A percentile compares a stretch with the other conserved stretches of the same genome.
Conservation (phyloP, 2,329 filamentous ascomycete genomes). For the Zymoseptoria brevis region DNA sequence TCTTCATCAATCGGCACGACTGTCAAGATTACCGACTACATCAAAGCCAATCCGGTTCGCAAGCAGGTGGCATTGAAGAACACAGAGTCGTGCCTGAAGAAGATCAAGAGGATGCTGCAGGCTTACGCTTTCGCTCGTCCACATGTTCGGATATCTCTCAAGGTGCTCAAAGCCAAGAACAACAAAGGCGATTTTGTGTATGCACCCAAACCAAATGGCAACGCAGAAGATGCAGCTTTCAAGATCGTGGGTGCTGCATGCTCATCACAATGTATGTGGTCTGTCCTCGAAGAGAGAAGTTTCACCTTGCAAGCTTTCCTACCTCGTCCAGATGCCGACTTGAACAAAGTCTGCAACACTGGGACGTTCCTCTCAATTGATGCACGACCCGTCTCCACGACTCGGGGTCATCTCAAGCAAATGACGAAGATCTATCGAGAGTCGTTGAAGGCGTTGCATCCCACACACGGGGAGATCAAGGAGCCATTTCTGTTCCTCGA, state of each 20-base stretch:
- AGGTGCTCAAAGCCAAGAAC: conserved; percentile 46
- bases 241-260: conserved; percentile 54
- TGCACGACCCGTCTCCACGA: conserved; percentile 52
- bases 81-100: conserved; percentile 48
- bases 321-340: conserved; percentile 43
- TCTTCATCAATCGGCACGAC: conserved; percentile 62
- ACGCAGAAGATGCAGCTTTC: conserved; percentile 50
- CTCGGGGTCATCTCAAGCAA: conserved; percentile 52
- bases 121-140: conserved; percentile 61
- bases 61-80: conserved; percentile 51
- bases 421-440: conserved; percentile 48
- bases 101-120: conserved; percentile 53
- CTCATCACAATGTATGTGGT: conserved; percentile 47
- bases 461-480: conserved; percentile 28
- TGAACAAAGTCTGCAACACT: conserved; percentile 32
- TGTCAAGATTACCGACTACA: conserved; percentile 52
- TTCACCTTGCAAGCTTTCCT: conserved; percentile 52
- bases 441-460: conserved; percentile 34
- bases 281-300: conserved; percentile 28
- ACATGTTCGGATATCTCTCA: conserved; percentile 53
- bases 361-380: conserved; percentile 61
- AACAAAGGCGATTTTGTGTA: conserved; percentile 54
- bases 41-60: conserved; percentile 56
- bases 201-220: conserved; percentile 45
- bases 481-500: conserved; percentile 58